Evolutionary conservation across 2,329 filamentous ascomycete species (phyloP).

Genomic region (Chaetothyriales sp.): DNA sequence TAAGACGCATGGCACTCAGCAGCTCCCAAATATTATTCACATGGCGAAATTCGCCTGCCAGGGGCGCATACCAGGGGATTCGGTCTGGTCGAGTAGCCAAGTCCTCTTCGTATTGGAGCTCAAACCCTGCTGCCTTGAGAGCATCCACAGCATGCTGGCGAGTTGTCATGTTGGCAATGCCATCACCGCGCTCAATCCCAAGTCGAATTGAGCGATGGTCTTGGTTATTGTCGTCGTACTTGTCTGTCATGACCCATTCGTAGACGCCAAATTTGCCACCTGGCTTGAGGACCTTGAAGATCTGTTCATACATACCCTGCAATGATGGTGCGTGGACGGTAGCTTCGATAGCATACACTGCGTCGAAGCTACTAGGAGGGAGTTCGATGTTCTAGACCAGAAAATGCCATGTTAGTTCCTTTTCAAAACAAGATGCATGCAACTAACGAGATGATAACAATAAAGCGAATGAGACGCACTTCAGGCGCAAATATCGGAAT

Average conservation of each 20-base stretch:
- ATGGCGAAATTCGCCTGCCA: slow-evolving; percentile 74
- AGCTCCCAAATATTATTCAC: slow-evolving; percentile 61
- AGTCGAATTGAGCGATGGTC: slow-evolving; percentile 81
- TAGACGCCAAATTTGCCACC: slow-evolving; percentile 94
- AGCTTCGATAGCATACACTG: slow-evolving; percentile 93
- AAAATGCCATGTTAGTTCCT: too few species aligned
- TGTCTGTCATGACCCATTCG: slow-evolving; percentile 97
- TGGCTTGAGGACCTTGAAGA: slow-evolving; percentile 88
- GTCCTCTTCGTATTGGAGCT: slow-evolving; percentile 72
- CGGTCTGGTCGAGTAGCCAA: slow-evolving; percentile 61
- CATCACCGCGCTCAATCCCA: slow-evolving; percentile 88
- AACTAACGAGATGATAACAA: too few species aligned
- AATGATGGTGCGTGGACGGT: slow-evolving; percentile 88
- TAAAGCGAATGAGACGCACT: too few species aligned
- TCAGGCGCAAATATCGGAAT: too few species aligned
- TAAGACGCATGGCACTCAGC: slow-evolving; percentile 75
- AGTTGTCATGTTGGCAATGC: slow-evolving; percentile 95
- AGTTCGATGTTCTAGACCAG: slow-evolving; percentile 34
- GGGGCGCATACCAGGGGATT: slow-evolving; percentile 87
- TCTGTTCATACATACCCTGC: slow-evolving; percentile 85
- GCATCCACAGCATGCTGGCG: slow-evolving; percentile 67
- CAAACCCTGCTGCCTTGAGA: slow-evolving; percentile 77
- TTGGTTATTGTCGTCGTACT: slow-evolving; percentile 79
- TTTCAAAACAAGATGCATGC: too few species aligned
- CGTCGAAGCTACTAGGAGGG: slow-evolving; percentile 80